Base-by-base conservation (phyloP, 2,329 filamentous ascomycete species). In the Aspergillus sp. region DNA sequence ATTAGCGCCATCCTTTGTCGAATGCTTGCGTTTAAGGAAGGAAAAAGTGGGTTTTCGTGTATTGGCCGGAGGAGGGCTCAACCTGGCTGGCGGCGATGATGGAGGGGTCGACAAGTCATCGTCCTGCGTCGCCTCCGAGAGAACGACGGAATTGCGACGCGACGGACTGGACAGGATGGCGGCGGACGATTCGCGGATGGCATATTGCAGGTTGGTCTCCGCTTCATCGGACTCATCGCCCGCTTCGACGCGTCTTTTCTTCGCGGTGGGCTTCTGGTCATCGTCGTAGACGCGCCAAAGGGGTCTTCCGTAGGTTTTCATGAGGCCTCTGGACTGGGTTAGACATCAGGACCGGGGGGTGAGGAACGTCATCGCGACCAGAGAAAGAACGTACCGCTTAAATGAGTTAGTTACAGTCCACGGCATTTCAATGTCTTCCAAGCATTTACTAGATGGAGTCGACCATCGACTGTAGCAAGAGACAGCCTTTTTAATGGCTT, bases 321-420 rank as follows among this genome's bases (percentile, higher is more conserved):
- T 72, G 52, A 73, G 67, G 60, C 71, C 70, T 64, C 71, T 73
- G 53, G n/a, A 41, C 45, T 45, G 42, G 4, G 7, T 19, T 12
- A n/a, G n/a, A 36, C 19, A 36, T 43, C 19, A 43, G 33, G 46
- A 19, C 47, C 38, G 32, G 49, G 43, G 30, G 26, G 34, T 45
- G 44, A 41, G 4, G 26, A 12, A 32, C 19, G 45, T 46, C n/a
- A 34, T 12, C 39, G 44, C 28, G 41, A 56, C 34, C 27, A 41
- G 19, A 28, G 43, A 35, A 49, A 28, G 43, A 35, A 49, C 55
- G 29, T 67, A 73, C 71, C 71, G 68, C 64, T 73, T 73, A 56
- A 72, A 73, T 54, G 70, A 73, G 62, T 74, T 74, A 55, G 71
- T 73, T 57, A 74, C 70, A 56, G 71, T 73, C 64, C 71, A 74